Percentiles rank a stretch among this genome's conserved stretches.
Conservation (phyloP, 257 asterid species). For the Voacanga thouarsii region DNA sequence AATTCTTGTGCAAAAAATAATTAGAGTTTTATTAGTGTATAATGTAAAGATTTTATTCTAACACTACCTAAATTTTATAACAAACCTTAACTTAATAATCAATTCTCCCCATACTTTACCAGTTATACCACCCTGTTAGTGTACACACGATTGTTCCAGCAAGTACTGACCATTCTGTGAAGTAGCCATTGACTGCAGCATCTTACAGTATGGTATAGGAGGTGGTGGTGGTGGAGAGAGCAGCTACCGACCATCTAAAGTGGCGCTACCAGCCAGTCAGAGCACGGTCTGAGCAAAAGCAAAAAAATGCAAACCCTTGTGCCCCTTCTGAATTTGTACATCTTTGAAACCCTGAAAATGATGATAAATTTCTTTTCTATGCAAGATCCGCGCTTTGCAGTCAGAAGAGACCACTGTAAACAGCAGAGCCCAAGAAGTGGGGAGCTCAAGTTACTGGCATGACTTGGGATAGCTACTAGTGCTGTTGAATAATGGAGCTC, state of each 20-base stretch:
- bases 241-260: background rate
- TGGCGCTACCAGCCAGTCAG: background rate
- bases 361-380: background rate
- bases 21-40: too few species aligned
- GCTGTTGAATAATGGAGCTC: background rate
- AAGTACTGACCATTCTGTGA: too few species aligned
- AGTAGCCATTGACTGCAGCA: too few species aligned
- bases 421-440: background rate
- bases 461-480: background rate
- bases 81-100: too few species aligned
- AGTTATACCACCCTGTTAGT: too few species aligned
- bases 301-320: background rate
- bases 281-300: background rate
- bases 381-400: background rate
- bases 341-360: background rate
- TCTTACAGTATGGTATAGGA: too few species aligned
- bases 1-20: too few species aligned
- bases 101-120: too few species aligned
- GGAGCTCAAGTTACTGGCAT: background rate
- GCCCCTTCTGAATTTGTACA: background rate
- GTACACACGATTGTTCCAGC: too few species aligned
- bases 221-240: background rate
- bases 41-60: too few species aligned
- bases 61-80: too few species aligned
- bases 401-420: background rate